phyloP scores from a whole-genome alignment of 2,329 filamentous ascomycete genomes.

The Diaporthe nobilis region DNA sequence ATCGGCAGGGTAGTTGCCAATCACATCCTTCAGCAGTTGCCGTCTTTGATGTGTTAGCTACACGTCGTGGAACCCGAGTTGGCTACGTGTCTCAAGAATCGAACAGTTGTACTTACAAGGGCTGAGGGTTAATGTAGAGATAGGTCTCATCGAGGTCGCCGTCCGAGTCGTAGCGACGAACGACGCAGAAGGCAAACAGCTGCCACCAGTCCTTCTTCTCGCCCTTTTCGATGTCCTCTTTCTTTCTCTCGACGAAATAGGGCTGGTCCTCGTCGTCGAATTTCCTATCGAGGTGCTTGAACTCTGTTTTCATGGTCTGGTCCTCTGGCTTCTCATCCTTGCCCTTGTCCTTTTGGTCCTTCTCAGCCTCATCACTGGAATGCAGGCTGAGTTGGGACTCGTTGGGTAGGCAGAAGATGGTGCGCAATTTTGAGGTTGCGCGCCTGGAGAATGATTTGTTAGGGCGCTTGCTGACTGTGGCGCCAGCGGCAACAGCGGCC shows the following conservation, averaged over 20 bases:
- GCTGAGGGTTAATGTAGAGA: constrained; percentile 38
- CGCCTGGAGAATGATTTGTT: constrained; percentile 30
- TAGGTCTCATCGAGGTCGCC: constrained; percentile 39
- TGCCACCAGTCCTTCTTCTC: constrained; percentile 50
- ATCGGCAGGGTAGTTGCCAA: constrained; percentile 47
- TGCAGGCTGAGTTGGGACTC: neutral
- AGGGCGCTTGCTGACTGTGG: neutral
- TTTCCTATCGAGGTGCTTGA: constrained; percentile 52
- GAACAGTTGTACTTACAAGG: constrained; percentile 27
- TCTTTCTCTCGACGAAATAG: constrained; percentile 50
- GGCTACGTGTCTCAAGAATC: constrained; percentile 10
- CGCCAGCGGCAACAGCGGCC: neutral
- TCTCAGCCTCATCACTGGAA: constrained; percentile 8
- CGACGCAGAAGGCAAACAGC: constrained; percentile 49
- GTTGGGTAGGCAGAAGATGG: constrained; percentile 25
- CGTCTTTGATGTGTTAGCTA: constrained; percentile 43
- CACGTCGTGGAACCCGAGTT: constrained; percentile 23
- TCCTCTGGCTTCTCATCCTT: constrained; percentile 47
- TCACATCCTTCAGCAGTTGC: constrained; percentile 46
- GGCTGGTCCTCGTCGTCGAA: constrained; percentile 48
- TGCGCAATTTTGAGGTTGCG: constrained; percentile 35
- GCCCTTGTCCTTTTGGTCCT: constrained; percentile 43
- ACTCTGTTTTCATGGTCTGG: constrained; percentile 48
- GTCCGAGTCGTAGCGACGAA: constrained; percentile 39
- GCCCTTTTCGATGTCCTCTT: constrained; percentile 48